Conservation (phyloP, 768 basidiomycete genomes). For the Leccinum sublutescens region DNA sequence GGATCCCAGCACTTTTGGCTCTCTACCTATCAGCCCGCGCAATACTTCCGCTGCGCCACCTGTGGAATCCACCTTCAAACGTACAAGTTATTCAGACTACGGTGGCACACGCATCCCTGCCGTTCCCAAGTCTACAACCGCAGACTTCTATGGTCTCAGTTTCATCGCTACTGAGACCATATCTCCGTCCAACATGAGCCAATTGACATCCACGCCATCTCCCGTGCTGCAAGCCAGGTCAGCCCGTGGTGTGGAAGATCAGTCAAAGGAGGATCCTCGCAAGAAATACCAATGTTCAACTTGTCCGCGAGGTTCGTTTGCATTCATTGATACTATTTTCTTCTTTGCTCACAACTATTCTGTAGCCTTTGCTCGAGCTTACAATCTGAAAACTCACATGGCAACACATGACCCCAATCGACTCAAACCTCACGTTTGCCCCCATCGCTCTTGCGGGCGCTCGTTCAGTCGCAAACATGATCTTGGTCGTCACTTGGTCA, state of each 20-base stretch:
- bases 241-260: constrained; percentile 41
- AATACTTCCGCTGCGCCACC: constrained; percentile 42
- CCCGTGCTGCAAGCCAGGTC: constrained; percentile 37
- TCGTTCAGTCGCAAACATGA: constrained; percentile 96
- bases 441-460: constrained; percentile 80
- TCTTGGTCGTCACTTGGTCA: constrained; percentile 82
- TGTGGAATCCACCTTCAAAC: constrained; percentile 31
- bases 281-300: constrained; percentile 76
- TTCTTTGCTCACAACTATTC: constrained; percentile 2
- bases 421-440: constrained; percentile 85
- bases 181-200: constrained; percentile 55
- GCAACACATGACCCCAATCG: constrained; percentile 93
- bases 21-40: constrained; percentile 56
- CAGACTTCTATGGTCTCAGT: constrained; percentile 45
- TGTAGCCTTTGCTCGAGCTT: constrained; percentile 86
- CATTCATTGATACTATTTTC: neutral
- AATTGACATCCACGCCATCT: constrained; percentile 46
- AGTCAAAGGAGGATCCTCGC: constrained; percentile 58
- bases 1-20: constrained; percentile 59
- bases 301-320: constrained; percentile 64
- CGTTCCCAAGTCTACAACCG: constrained; percentile 49
- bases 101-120: constrained; percentile 47
- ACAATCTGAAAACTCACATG: constrained; percentile 94
- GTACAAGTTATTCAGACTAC: constrained; percentile 70
- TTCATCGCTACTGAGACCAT: constrained; percentile 40